Conservation (phyloP, 2,329 filamentous ascomycete genomes). For the Emergomyces africanus region DNA sequence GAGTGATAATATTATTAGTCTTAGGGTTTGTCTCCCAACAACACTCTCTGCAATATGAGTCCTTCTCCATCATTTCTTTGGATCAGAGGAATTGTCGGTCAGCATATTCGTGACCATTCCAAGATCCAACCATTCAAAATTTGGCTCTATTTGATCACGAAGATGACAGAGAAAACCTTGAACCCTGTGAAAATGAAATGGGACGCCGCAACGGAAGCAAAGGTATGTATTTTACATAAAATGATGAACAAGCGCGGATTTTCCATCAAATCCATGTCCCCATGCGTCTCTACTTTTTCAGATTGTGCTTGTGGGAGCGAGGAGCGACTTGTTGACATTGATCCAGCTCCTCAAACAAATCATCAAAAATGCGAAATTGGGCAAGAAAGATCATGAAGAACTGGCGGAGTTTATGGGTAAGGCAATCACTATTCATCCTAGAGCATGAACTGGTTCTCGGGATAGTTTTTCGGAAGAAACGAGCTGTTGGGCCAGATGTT, state of each 20-base stretch:
- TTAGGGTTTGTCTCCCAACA: too few species aligned
- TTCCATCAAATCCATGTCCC: neutral
- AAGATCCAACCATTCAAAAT: neutral
- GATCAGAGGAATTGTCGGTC: too few species aligned
- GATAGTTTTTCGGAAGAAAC: neutral
- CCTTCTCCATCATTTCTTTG: neutral
- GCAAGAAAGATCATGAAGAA: slow-evolving; percentile 10
- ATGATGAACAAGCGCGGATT: neutral
- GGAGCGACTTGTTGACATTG: neutral
- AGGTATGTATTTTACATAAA: slow-evolving; percentile 11
- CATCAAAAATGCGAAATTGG: slow-evolving; percentile 5
- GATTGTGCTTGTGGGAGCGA: neutral
- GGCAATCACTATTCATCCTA: neutral
- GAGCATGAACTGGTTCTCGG: too few species aligned
- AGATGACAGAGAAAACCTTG: slow-evolving; percentile 7
- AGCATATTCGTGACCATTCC: neutral
- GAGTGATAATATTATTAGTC: too few species aligned
- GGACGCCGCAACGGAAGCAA: slow-evolving; percentile 15
- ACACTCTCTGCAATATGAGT: too few species aligned
- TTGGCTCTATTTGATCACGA: neutral
- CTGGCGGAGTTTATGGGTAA: slow-evolving; percentile 14
- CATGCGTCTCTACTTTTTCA: neutral
- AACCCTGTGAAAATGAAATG: slow-evolving; percentile 15
- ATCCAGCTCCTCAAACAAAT: slow-evolving; percentile 13
- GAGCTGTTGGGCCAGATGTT: neutral